Base-by-base conservation (phyloP, 1,139 yeast species). In the Diutina pseudorugosa region DNA sequence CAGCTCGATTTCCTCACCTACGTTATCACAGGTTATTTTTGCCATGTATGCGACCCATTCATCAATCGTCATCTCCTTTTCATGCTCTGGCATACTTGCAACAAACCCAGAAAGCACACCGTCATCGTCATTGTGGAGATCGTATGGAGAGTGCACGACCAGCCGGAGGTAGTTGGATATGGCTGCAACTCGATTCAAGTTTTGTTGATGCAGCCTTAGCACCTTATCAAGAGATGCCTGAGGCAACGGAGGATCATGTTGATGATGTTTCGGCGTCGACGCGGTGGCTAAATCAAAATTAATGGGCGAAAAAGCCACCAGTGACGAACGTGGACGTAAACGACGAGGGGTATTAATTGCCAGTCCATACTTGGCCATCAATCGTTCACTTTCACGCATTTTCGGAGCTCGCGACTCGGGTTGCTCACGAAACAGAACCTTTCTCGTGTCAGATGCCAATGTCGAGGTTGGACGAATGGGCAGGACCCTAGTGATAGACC, bases 41-140 rank as follows among this genome's bases (percentile, higher is more conserved):
- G 85, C 83, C 60, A 79, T 75, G 58, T 75, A 71, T 50, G 63
- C 64, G 20, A 87, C 67, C 95, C 95, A 89, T 56, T 85, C 79
- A 52, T 74, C 74, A 18, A 89, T 77, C 0, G 88, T 80, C 84
- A 84, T 80, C 27, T 77, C 72, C 59, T 85, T 72, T 60, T 85
- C 91, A 18, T 76, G 77, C 41, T 76, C 82, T 0, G 94, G 91
- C 78, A 86, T 80, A 50, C 80, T 80, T 1, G 82, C 75, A 2
- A 84, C 79, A 60, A 85, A 85, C 52, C 73, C 72, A 0, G 86
- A 79, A 23, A 85, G 65, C 45, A 76, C 76, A 1, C 91, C 89
- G 56, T 82, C 86, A 40, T 70, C 62, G 60, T 85, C 94, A 56
- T 82, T 77, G 52, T 70, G 68, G 14, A 80, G 64, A 43, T 69